Conservation (phyloP, 2,329 filamentous ascomycete genomes). For the Metarhizium anisopliae region DNA sequence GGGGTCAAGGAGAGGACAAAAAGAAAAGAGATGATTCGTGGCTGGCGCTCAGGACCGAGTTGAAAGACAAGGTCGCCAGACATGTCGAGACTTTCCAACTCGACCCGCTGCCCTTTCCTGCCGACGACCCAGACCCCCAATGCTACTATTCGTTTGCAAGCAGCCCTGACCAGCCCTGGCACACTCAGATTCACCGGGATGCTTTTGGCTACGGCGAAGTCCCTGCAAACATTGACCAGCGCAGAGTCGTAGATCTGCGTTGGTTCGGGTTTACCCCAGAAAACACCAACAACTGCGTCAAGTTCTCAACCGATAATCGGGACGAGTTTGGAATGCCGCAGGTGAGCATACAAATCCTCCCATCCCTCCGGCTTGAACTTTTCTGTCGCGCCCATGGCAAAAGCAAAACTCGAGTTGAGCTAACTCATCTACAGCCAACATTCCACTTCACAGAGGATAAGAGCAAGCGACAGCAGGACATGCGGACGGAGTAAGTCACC, state of each 20-base stretch:
- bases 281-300: neutral
- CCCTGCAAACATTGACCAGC: neutral
- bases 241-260: neutral
- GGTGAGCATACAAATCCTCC: neutral
- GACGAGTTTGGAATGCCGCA: neutral
- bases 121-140: neutral
- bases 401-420: neutral
- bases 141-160: neutral
- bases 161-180: no score
- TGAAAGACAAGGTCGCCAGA: neutral
- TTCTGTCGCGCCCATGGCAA: neutral
- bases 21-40: neutral
- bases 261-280: neutral
- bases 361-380: no score
- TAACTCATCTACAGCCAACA: neutral
- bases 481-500: neutral
- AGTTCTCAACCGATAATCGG: rapidly evolving
- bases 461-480: neutral
- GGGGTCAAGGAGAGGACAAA: neutral
- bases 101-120: neutral
- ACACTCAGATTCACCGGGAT: neutral
- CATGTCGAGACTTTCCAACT: neutral
- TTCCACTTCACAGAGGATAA: neutral
- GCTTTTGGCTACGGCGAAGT: neutral
- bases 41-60: neutral